Evolutionary conservation across 106 monocot species (phyloP), one percentile per base, ranked within the genome.

Genomic region (Amphibolis antarctica): DNA sequence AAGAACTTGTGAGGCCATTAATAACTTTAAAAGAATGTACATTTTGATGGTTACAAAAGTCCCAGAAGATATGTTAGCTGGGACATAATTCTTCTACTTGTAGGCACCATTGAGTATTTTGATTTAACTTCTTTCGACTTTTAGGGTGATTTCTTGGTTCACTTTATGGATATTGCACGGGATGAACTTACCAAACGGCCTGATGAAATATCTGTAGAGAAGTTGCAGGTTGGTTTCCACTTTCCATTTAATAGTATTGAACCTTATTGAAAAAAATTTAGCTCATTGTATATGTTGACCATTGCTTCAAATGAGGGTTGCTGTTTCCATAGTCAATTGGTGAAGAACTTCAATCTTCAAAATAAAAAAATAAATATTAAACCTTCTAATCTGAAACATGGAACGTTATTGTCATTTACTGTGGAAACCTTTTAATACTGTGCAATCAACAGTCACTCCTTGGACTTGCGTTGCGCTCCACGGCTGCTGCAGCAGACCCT

Each of bases 151-250:
- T 99, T 91, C 63, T 77, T 99, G 72, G 91, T 99, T 68, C 98
- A 99, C 78, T 99, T 99, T 73, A 91, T 99, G 98, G 98, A 99
- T 65, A 99, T 91, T 73, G 80, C 98, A 62, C 75, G 82, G 74
- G 98, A 99, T 59, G 98, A 99, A 65, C 82, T 99, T 69, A 63
- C 76, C 29, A 99, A 91, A 76, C 91, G 63, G 51, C 85, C 91
- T 62, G 80, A 87, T 62, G 85, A 91, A 68, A 87, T 91, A 68
- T 90, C 90, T 55, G 82, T 82, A 60, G 91, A 99, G 67, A 99
- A 99, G 48, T 74, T 99, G 69, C 91, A 88, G 88, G 98, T 99
- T 48, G 13, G 1, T 63, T 63, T 24, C 12, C 0, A 13, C 36
- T 26, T 43, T 24, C 54, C 25, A 18, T 56, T 20, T 20, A 61